Conservation (phyloP, 2,329 filamentous ascomycete species). For the Colletotrichum phormii region DNA sequence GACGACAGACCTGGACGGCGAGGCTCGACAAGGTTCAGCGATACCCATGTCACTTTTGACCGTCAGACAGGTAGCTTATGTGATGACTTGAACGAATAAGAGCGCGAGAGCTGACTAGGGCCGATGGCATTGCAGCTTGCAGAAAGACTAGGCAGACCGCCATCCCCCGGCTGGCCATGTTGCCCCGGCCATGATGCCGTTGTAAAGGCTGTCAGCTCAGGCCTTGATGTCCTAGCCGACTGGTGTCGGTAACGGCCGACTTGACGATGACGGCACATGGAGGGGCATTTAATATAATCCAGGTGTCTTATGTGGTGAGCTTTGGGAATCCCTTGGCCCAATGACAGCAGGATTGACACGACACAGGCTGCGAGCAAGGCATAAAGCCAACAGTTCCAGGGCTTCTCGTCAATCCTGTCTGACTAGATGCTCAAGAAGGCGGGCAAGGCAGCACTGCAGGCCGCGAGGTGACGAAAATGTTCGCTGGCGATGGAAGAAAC, state of each 20-base stretch:
- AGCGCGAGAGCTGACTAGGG: not conserved
- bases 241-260: conserved; percentile 6
- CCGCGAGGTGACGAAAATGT: conserved; percentile 8
- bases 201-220: not conserved
- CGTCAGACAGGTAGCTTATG: conserved; percentile 24
- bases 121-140: conserved; percentile 14
- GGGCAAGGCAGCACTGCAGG: conserved; percentile 30
- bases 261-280: conserved; percentile 20
- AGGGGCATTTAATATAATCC: conserved; percentile 9
- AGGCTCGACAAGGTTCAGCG: conserved; percentile 21
- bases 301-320: conserved; percentile 10
- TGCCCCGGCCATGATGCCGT: not conserved
- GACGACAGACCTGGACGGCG: not conserved
- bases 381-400: conserved; percentile 1
- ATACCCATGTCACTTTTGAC: conserved; percentile 18
- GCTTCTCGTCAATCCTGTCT: conserved; percentile 1
- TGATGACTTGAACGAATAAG: conserved; percentile 21
- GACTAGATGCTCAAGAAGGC: not conserved
- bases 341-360: not conserved
- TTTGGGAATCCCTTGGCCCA: not conserved
- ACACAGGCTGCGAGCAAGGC: conserved; percentile 5
- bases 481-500: not conserved
- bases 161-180: conserved; percentile 18
- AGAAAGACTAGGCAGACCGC: conserved; percentile 18
- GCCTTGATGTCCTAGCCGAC: conserved; percentile 5